These are phyloP conservation scores for Thalassiosira ordinaria DNA, from an alignment of 352 stramenopile genomes.

Conservation along the genomic window DNA sequence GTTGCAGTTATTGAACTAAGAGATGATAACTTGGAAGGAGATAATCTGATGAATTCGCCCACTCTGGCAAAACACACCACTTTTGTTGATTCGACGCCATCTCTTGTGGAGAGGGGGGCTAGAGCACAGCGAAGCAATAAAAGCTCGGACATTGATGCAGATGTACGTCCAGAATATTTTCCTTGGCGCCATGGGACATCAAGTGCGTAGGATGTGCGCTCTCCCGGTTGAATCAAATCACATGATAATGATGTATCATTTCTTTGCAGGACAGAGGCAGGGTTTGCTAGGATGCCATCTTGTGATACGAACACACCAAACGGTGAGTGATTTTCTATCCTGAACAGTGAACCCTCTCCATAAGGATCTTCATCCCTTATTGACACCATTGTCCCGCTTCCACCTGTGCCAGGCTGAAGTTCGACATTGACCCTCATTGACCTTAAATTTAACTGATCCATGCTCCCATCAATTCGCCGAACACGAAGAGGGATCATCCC, in stretches of 20 bases:
- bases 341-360: constrained; percentile 73
- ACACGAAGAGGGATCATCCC: constrained; percentile 69
- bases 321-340: constrained; percentile 80
- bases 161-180: constrained; percentile 73
- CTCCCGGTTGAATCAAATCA: constrained; percentile 55
- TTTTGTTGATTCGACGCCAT: constrained; percentile 81
- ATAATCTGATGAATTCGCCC: constrained; percentile 68
- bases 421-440: constrained; percentile 62
- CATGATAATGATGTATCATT: constrained; percentile 42
- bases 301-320: constrained; percentile 81
- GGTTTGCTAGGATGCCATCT: constrained; percentile 76
- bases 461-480: constrained; percentile 17
- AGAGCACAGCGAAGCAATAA: constrained; percentile 64
- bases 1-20: constrained; percentile 36
- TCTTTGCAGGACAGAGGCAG: constrained; percentile 8
- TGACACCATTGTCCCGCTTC: constrained; percentile 75
- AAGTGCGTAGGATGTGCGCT: constrained; percentile 68
- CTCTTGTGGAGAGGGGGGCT: constrained; percentile 64
- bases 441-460: constrained; percentile 7
- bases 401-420: constrained; percentile 69
- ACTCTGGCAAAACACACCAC: constrained; percentile 69
- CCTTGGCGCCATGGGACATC: constrained; percentile 80
- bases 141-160: constrained; percentile 68
- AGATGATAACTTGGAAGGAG: constrained; percentile 69
- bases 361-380: constrained; percentile 73